phyloP scores from a whole-genome alignment of 1,284 basidiomycete genomes.

The Polyporus tsugae region DNA sequence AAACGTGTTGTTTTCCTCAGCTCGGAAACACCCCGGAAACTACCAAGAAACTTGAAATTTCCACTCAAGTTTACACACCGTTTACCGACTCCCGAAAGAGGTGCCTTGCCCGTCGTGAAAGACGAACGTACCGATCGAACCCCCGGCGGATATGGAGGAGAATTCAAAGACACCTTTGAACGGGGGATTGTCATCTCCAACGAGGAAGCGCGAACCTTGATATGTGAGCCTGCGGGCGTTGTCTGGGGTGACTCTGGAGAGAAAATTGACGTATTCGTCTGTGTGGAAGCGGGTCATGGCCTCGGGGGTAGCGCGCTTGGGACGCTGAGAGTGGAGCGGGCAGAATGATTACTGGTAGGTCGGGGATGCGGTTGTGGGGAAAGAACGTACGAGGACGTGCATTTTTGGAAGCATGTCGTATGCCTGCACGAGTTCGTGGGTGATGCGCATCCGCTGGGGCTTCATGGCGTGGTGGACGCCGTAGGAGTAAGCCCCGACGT shows the following conservation, averaged over 20 bases:
- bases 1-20: no score
- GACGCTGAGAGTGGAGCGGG: slow-evolving; percentile 69
- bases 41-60: no score
- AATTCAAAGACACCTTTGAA: slow-evolving; percentile 98
- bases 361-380: no score
- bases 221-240: slow-evolving; percentile 86
- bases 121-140: slow-evolving; percentile 74
- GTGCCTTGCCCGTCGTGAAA: no score
- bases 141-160: slow-evolving; percentile 96
- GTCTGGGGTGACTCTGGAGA: slow-evolving; percentile 89
- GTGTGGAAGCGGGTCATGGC: slow-evolving; percentile 96
- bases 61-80: no score
- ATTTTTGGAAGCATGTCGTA: slow-evolving; percentile 93
- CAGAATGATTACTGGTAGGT: not conserved
- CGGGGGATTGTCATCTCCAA: slow-evolving; percentile 95
- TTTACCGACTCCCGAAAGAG: no score
- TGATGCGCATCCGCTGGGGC: slow-evolving; percentile 92
- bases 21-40: no score
- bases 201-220: slow-evolving; percentile 83
- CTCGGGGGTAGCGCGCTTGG: slow-evolving; percentile 82
- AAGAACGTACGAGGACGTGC: slow-evolving; percentile 81
- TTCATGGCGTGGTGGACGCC: slow-evolving; percentile 95
- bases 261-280: slow-evolving; percentile 96
- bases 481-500: slow-evolving; percentile 87
- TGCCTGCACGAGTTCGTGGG: slow-evolving; percentile 90